Evolutionary conservation across 1,284 basidiomycete genomes (phyloP).

Genomic region (Athelia sp.): DNA sequence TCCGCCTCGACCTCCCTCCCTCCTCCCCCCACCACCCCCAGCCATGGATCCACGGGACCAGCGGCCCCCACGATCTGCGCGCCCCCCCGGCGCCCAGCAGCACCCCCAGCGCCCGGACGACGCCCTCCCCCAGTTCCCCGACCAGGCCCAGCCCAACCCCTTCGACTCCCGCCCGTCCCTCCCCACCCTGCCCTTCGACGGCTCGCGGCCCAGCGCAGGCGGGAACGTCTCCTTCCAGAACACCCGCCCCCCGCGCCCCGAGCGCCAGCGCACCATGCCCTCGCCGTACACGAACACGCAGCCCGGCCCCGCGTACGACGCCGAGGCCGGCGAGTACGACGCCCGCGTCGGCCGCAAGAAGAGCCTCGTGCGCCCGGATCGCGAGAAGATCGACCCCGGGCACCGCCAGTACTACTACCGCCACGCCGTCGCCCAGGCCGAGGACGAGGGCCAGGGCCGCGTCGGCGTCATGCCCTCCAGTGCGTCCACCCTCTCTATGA

Average conservation of each 20-base stretch:
- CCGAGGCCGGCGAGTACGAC: conserved; percentile 40
- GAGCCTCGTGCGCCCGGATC: conserved; percentile 89
- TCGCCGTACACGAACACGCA: conserved; percentile 50
- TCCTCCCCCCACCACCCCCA: too few species aligned
- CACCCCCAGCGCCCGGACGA: conserved; percentile 14
- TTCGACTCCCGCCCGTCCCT: conserved; percentile 18
- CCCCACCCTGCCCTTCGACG: conserved; percentile 23
- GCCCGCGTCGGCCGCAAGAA: conserved; percentile 73
- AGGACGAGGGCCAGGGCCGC: conserved; percentile 52
- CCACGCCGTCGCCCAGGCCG: conserved; percentile 80
- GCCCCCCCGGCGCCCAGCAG: conserved; percentile 24
- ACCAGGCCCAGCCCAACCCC: conserved; percentile 6
- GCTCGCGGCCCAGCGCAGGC: conserved; percentile 9
- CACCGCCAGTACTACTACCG: conserved; percentile 97
- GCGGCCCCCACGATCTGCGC: conserved; percentile 33
- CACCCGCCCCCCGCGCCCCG: conserved; percentile 45
- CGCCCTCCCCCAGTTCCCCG: background rate
- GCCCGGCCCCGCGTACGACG: conserved; percentile 35
- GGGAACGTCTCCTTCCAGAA: conserved; percentile 63
- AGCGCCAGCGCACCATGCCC: conserved; percentile 40
- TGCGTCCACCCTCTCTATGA: conserved; percentile 35
- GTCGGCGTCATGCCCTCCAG: conserved; percentile 77
- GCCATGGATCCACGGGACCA: conserved; percentile 30
- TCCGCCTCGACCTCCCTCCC: too few species aligned
- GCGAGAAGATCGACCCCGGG: conserved; percentile 94